Evolutionary conservation across 495 filamentous ascomycete genomes (phyloP).

Genomic region (Saxophila tyrrhenica): DNA sequence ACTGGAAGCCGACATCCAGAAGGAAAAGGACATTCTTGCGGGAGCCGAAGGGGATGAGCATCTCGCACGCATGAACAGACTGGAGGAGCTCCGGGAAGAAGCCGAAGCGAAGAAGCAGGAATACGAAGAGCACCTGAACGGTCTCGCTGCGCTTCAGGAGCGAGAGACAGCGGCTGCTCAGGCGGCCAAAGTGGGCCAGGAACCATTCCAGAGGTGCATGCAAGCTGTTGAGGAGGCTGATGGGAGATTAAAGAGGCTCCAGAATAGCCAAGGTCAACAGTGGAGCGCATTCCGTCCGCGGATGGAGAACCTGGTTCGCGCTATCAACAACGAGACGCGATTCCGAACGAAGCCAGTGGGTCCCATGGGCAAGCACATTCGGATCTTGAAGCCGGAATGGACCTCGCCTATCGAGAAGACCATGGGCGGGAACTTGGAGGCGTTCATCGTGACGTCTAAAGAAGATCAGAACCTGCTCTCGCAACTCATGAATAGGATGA

Average conservation of each 20-base stretch:
- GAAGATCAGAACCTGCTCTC: slow-evolving; percentile 53
- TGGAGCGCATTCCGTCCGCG: slow-evolving; percentile 38
- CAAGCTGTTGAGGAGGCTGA: slow-evolving; percentile 37
- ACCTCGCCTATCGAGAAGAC: slow-evolving; percentile 66
- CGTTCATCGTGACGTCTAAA: slow-evolving; percentile 71
- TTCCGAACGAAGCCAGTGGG: slow-evolving; percentile 69
- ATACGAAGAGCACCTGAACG: slow-evolving; percentile 30
- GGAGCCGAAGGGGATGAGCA: slow-evolving; percentile 26
- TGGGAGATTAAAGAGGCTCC: slow-evolving; percentile 36
- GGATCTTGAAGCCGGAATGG: slow-evolving; percentile 70
- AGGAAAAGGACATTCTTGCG: slow-evolving; percentile 22
- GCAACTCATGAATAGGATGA: slow-evolving; percentile 47
- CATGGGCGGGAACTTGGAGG: slow-evolving; percentile 51
- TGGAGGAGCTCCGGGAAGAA: slow-evolving; percentile 41
- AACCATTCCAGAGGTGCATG: slow-evolving; percentile 7
- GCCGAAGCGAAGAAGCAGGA: slow-evolving; percentile 34
- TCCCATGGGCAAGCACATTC: slow-evolving; percentile 67
- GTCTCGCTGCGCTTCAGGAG: slow-evolving; percentile 23
- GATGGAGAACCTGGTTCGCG: slow-evolving; percentile 51
- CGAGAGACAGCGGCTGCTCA: slow-evolving; percentile 32
- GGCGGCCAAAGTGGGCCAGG: slow-evolving; percentile 24
- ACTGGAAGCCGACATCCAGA: slow-evolving; percentile 26
- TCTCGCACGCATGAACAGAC: slow-evolving; percentile 21
- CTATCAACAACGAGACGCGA: slow-evolving; percentile 52
- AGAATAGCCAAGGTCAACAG: slow-evolving; percentile 41